Base-by-base conservation (phyloP, 2,329 filamentous ascomycete species). In the Shiraia sp. region DNA sequence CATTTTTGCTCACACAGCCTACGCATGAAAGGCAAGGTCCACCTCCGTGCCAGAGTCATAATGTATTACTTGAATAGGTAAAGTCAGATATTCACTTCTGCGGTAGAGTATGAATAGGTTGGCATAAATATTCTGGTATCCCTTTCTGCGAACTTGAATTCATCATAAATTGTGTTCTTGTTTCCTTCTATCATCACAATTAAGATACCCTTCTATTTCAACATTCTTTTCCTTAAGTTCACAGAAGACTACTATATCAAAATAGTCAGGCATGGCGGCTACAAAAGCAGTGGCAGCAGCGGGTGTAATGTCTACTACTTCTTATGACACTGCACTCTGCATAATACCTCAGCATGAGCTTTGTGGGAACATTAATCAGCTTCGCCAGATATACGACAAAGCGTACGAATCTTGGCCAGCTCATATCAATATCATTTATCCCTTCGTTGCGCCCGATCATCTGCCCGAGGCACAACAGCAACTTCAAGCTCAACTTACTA, bases 401-500 rank as follows among this genome's bases (percentile, higher is more conserved):
- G 74, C 77, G 0, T 79, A 78, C 50, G 71, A 71, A 17, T 79
- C 74, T 64, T 87, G 85, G 84, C 82, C 83, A 3, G 80, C 83
- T 10, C 84, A 87, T 53, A 60, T 87, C 55, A 87, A 86, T 51
- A 64, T 87, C 17, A 54, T 86, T 15, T 87, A 87, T 57, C 85
- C 83, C 0, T 87, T 86, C 59, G 80, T 85, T 6, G 60, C 66
- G 2, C 66, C 72, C 0, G 73, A 78, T 2, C 51, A 53, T 7
- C 70, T 87, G 2, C 53, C 67, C 1, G 53, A 60, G 14, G 80
- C 78, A 2, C 68, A 69, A 1, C 60, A 71, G 3, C 57, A 65
- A 10, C 69, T 79, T 25, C 55, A 71, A 19, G 57, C 70, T 2
- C 58, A 62, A n/a, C 35, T 76, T 9, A 24, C 40, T 19, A 26